Base-by-base conservation (phyloP, 2,329 filamentous ascomycete species). In the Cercospora beticola region DNA sequence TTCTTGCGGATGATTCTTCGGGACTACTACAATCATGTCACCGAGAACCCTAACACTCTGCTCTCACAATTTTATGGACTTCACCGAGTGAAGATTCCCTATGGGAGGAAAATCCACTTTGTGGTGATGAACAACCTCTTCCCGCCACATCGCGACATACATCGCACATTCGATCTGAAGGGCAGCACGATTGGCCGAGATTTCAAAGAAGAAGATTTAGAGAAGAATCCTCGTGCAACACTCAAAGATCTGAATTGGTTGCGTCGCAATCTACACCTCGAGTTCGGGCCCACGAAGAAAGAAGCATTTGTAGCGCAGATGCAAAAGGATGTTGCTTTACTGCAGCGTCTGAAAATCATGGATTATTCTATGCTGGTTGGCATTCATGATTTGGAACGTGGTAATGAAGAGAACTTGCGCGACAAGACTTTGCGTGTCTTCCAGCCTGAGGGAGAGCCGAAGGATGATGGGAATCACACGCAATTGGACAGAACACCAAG, bases 121-220 rank as follows among this genome's bases (percentile, higher is more conserved):
- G 95, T 99, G 69, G 94, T 99, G 78, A 99, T 99, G 95, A 99
- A 99, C 84, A 99, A 99, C 80, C 87, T 99, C 16, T 99, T 99
- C 77, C 95, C 95, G 12, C 94, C 95, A 6, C 95, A 99, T 82
- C 89, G 94, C 74, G 95, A 99, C 79, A 98, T 99, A 69, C 95
- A 99, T 82, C 89, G 93, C 77, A 99, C 94, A 3, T 99, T 97
- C 77, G 95, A 99, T 79, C 81, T 99, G 74, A 99, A 99, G 82
- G 95, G 95, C 8, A 98, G 95, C 6, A 98, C 94, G 0, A 89
- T 98, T 73, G 95, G 95, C 14, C 88, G 95, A 77, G 93, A 98
- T 79, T 94, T 95, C 79, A 90, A 85, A 75, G 95, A 98, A 79
- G 92, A 97, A 58, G 90, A 96, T 67, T 82, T 98, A 62, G 91